A percentile compares a stretch with the other conserved stretches of the same genome.
phyloP scores from a whole-genome alignment of 306 rosid genomes.

The Cucurbita argyrosperma region DNA sequence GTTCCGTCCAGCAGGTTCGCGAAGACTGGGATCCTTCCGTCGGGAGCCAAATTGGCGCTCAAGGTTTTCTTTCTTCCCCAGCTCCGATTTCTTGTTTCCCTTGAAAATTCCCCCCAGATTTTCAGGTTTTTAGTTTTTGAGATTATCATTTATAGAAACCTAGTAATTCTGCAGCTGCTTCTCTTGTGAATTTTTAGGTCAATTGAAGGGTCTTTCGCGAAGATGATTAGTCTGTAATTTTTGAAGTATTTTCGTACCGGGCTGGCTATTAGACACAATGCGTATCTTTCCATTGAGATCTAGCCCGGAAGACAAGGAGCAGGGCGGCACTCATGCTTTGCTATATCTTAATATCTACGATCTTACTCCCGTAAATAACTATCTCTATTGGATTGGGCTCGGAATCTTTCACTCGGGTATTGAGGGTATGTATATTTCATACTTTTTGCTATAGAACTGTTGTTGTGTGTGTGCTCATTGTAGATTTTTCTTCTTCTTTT shows the following conservation, averaged over 20 bases:
- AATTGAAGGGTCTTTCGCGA: conserved; percentile 7
- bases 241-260: conserved; percentile 5
- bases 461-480: neutral
- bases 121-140: neutral
- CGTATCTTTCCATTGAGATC: conserved; percentile 45
- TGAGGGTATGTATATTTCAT: conserved; percentile 38
- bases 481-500: neutral
- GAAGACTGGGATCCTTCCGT: neutral
- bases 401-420: conserved; percentile 93
- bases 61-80: neutral
- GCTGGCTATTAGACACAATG: conserved; percentile 28
- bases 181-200: conserved; percentile 7
- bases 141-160: neutral
- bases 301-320: conserved; percentile 35
- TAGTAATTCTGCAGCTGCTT: neutral
- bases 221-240: conserved; percentile 29
- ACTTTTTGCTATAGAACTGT: neutral
- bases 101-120: neutral
- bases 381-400: conserved; percentile 63
- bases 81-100: neutral
- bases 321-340: conserved; percentile 13
- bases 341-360: conserved; percentile 90
- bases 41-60: neutral
- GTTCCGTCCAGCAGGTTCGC: neutral
- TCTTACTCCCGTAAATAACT: conserved; percentile 74